These are phyloP conservation scores for Cutaneotrichosporon sp. DNA, from an alignment of 1,284 basidiomycete species.

Conservation along the genomic window DNA sequence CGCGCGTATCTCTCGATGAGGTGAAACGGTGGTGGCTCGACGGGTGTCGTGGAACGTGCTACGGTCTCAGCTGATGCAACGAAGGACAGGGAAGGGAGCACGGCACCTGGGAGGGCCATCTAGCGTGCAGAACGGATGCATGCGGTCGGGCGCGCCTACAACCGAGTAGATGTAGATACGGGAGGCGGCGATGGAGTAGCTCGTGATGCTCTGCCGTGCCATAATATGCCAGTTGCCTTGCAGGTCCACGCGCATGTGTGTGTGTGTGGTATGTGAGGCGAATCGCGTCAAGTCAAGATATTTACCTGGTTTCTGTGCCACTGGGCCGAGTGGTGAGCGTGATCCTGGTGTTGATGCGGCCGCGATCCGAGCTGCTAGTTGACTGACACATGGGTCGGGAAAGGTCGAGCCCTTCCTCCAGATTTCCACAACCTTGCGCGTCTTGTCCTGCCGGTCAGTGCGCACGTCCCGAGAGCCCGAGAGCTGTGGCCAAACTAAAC, in stretches of 20 bases:
- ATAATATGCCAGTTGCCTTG: not conserved
- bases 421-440: slow-evolving; percentile 90
- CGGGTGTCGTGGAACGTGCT: slow-evolving; percentile 27
- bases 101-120: slow-evolving; percentile 13
- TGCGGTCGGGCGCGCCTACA: slow-evolving; percentile 22
- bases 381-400: slow-evolving; percentile 57
- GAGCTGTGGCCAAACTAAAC: slow-evolving; percentile 58
- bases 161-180: slow-evolving; percentile 16
- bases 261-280: not conserved
- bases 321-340: slow-evolving; percentile 2
- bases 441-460: slow-evolving; percentile 71
- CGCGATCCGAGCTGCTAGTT: slow-evolving; percentile 23
- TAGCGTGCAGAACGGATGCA: slow-evolving; percentile 21
- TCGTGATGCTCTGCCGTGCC: slow-evolving; percentile 8
- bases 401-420: slow-evolving; percentile 87
- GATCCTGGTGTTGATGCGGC: slow-evolving; percentile 9
- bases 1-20: slow-evolving; percentile 21
- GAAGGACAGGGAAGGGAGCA: not conserved
- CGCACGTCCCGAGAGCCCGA: not conserved
- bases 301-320: slow-evolving; percentile 24
- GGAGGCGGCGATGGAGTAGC: slow-evolving; percentile 5
- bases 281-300: slow-evolving; percentile 2
- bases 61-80: slow-evolving; percentile 22
- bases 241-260: not conserved
- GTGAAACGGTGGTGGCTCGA: slow-evolving; percentile 24